Conservation (phyloP, 164 flowering plant genomes). For the Platanus orientalis region DNA sequence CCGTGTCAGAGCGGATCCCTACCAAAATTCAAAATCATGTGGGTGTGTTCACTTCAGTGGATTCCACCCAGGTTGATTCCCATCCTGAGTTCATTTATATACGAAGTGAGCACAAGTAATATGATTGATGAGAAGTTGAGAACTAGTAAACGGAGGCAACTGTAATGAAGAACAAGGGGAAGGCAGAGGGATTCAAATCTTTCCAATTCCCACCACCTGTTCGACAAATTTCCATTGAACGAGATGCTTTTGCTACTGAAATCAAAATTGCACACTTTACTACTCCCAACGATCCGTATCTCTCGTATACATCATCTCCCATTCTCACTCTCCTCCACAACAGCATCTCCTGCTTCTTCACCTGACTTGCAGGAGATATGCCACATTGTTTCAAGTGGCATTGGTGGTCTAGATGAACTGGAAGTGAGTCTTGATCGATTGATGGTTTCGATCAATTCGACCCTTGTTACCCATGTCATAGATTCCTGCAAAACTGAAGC, state of each 20-base stretch:
- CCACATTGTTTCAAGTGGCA: conserved; percentile 31
- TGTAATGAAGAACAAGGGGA: too few relatives aligned
- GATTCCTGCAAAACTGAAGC: conserved; percentile 50
- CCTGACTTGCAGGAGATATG: conserved; percentile 33
- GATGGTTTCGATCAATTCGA: conserved; percentile 28
- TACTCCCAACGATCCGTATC: conserved; percentile 6
- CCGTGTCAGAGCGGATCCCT: too few relatives aligned
- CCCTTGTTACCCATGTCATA: conserved; percentile 42
- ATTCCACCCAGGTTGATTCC: too few relatives aligned
- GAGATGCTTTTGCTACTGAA: conserved; percentile 20
- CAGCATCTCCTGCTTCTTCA: conserved; percentile 4
- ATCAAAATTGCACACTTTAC: conserved; percentile 11
- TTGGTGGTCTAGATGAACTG: conserved; percentile 66
- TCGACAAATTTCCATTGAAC: not conserved
- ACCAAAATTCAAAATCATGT: too few relatives aligned
- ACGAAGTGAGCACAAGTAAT: too few relatives aligned
- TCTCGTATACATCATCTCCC: not conserved
- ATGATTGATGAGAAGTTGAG: too few relatives aligned
- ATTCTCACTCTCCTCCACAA: conserved; percentile 11
- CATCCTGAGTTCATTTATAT: too few relatives aligned
- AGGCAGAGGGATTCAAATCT: too few relatives aligned
- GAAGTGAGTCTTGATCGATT: conserved; percentile 45
- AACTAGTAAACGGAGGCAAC: too few relatives aligned
- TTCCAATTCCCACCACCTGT: not conserved
- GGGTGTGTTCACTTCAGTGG: too few relatives aligned